A percentile compares a stretch with the other conserved stretches of the same genome.
Evolutionary conservation across 2,329 filamentous ascomycete genomes (phyloP).

Genomic region (Raffaelea arxii): DNA sequence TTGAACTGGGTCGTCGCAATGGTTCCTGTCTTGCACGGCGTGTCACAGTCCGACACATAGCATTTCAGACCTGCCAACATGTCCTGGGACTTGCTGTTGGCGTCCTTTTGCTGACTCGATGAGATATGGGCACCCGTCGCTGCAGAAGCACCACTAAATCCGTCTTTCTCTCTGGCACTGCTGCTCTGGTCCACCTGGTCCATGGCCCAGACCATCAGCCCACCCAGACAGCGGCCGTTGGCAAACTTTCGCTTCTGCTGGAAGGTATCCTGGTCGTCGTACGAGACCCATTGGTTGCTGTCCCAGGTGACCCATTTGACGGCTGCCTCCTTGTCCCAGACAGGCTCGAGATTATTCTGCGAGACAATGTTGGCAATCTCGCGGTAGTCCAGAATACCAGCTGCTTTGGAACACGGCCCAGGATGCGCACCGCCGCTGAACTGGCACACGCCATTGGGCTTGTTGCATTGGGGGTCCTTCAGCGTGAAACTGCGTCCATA

Average conservation of each 20-base stretch:
- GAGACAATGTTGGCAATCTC: no score
- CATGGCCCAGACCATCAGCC: conserved; percentile 14
- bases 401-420: neutral
- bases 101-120: no score
- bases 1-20: no score
- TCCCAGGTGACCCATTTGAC: conserved; percentile 19
- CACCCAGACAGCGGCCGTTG: conserved; percentile 17
- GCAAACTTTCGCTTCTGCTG: conserved; percentile 18
- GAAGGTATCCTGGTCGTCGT: conserved; percentile 20
- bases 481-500: conserved; percentile 25
- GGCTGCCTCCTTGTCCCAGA: conserved; percentile 15
- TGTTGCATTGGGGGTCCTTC: conserved; percentile 14
- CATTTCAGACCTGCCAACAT: no score
- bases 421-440: neutral
- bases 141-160: no score
- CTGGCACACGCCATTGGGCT: conserved; percentile 17
- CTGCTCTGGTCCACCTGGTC: neutral
- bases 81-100: no score
- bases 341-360: no score
- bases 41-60: no score
- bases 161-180: neutral
- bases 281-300: conserved; percentile 22
- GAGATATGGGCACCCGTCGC: no score
- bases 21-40: no score
- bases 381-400: neutral